A percentile compares a stretch with the other conserved stretches of the same genome.
These are phyloP conservation scores for Moniliella sp. DNA, from an alignment of 1,284 basidiomycete species.

Conservation along the genomic window DNA sequence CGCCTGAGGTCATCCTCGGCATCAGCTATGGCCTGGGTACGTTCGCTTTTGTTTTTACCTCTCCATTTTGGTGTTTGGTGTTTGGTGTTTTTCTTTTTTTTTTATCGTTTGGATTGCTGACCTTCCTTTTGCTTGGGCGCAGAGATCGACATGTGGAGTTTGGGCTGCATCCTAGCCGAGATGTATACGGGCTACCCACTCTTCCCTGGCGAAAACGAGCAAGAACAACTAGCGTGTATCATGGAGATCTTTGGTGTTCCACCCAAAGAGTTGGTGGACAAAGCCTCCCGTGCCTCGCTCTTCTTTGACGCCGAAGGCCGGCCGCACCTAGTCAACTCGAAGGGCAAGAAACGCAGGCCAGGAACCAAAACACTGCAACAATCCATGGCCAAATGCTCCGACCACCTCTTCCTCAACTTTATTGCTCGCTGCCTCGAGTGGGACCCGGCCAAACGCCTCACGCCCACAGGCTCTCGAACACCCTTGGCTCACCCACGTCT, in stretches of 20 bases:
- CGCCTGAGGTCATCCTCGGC: slow-evolving; percentile 88
- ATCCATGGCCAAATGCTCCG: slow-evolving; percentile 66
- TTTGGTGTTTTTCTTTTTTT: slow-evolving; percentile 82
- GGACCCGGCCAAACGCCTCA: no score
- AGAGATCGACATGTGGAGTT: no score
- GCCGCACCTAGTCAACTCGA: slow-evolving; percentile 84
- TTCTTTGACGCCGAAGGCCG: slow-evolving; percentile 89
- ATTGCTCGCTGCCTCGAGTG: slow-evolving; percentile 87
- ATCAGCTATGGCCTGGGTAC: no score
- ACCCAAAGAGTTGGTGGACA: slow-evolving; percentile 79
- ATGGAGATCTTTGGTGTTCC: slow-evolving; percentile 96
- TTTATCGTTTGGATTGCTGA: no score
- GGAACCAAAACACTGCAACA: slow-evolving; percentile 69
- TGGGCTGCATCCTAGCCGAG: no score
- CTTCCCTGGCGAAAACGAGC: slow-evolving; percentile 77
- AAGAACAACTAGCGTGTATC: slow-evolving; percentile 92
- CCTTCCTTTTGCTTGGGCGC: no score
- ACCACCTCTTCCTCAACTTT: slow-evolving; percentile 49
- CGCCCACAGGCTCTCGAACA: no score
- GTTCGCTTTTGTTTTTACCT: slow-evolving; percentile 56
- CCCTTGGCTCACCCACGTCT: no score
- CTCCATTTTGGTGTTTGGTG: slow-evolving; percentile 84
- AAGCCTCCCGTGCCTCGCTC: slow-evolving; percentile 71
- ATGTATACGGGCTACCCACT: no score
- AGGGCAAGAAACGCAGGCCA: slow-evolving; percentile 76